Conservation (phyloP, 2,329 filamentous ascomycete genomes). For the Botrytis pseudocinerea region DNA sequence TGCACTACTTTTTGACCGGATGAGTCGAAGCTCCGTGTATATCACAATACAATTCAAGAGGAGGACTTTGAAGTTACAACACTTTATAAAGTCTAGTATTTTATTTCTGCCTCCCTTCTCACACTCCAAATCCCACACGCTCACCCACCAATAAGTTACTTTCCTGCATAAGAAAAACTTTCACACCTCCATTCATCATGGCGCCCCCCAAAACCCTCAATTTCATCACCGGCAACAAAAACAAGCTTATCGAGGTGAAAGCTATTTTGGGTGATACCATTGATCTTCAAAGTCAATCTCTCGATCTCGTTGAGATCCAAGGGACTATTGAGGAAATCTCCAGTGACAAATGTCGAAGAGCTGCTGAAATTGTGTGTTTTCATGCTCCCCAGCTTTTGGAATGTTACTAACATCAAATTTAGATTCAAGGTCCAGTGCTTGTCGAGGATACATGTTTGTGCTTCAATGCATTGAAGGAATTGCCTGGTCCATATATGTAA, state of each 20-base stretch:
- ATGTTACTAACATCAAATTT: conserved; percentile 24
- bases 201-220: conserved; percentile 57
- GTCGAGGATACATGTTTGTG: conserved; percentile 96
- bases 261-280: conserved; percentile 76
- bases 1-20: background rate
- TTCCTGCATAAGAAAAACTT: background rate
- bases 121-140: background rate
- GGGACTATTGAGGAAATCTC: conserved; percentile 92
- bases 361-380: conserved; percentile 69
- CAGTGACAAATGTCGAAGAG: conserved; percentile 78
- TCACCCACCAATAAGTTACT: background rate
- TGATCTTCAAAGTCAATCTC: conserved; percentile 67
- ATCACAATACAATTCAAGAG: background rate
- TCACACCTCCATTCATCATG: conserved; percentile 9
- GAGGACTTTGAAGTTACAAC: background rate
- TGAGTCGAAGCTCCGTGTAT: conserved; percentile 8
- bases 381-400: background rate
- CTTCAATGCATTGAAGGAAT: conserved; percentile 85
- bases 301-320: conserved; percentile 89
- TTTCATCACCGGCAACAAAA: conserved; percentile 95
- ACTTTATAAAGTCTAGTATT: background rate
- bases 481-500: conserved; percentile 95
- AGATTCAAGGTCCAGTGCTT: conserved; percentile 84
- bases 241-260: conserved; percentile 88
- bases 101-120: background rate